Base-by-base conservation (phyloP, 345 rosid species). In the Brassica cretica region DNA sequence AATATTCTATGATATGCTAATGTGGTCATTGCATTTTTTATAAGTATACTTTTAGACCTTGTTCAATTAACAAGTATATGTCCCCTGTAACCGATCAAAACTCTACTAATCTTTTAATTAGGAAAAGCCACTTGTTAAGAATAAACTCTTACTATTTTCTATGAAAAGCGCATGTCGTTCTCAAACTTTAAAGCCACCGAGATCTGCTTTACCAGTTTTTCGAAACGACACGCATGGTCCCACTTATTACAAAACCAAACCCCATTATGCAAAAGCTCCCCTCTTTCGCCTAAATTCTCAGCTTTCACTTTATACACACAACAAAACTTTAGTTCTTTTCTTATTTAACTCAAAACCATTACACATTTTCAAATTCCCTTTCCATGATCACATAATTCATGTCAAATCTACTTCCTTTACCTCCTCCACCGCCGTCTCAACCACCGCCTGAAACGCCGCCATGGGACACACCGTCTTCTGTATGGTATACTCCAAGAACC, bases 161-260 rank as follows among this genome's bases (percentile, higher is more conserved):
- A 33, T 14, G 24, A 76, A 76, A 80, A 83, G 80, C 51, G 68
- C 62, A 75, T 64, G 75, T 77, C 30, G 35, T 84, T 81, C 79
- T 79, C 83, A 74, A 58, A 64, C 88, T 87, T 89, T 80, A 51
- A 78, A 71, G 67, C 85, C 87, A 76, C 84, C 82, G 67, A 64
- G 68, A 73, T 66, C 39, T 65, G 75, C 87, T 84, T 89, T 89
- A 73, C 65, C 75, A 71, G 76, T 68, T 81, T 68, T 53, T 83
- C 84, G 78, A 82, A 80, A 85, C 76, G 80, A 62, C 87, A 79
- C 75, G 78, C 67, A 72, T 73, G 91, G 89, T 65, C 92, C 97
- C 88, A 84, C 89, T 81, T 71, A 63, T 56, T 64, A 33, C 74
- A 72, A 66, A 78, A 78, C 82, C 66, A 69, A 79, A 74, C 72